Evolutionary conservation across 2,329 filamentous ascomycete genomes (phyloP).

Genomic region (Paraconiothyrium sp.): DNA sequence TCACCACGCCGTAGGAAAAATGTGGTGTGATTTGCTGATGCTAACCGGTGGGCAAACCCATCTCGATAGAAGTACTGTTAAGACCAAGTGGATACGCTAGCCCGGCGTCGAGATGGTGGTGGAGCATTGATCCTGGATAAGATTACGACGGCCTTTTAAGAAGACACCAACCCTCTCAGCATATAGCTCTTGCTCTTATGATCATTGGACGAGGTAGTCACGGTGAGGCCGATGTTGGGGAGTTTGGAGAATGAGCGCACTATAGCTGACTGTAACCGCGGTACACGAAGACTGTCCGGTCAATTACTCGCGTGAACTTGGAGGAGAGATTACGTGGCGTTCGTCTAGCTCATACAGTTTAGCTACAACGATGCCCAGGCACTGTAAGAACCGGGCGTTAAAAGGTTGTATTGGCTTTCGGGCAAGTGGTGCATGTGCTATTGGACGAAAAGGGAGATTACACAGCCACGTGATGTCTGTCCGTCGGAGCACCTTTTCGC

Average conservation of each 20-base stretch:
- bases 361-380: background rate
- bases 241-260: constrained; percentile 26
- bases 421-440: background rate
- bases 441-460: constrained; percentile 3
- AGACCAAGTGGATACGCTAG: too few relatives aligned
- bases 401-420: background rate
- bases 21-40: too few relatives aligned
- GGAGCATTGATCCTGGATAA: too few relatives aligned
- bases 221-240: constrained; percentile 35
- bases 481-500: constrained; percentile 21
- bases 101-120: too few relatives aligned
- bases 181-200: background rate
- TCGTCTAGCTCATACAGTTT: background rate
- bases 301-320: constrained; percentile 14
- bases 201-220: constrained; percentile 26
- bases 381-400: background rate
- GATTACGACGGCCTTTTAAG: too few relatives aligned
- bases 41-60: too few relatives aligned
- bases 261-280: constrained; percentile 29
- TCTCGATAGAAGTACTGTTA: too few relatives aligned
- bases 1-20: too few relatives aligned
- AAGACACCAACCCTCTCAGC: too few relatives aligned
- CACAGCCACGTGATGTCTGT: constrained; percentile 18
- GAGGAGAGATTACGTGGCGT: constrained; percentile 26
- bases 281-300: constrained; percentile 28